phyloP scores from a whole-genome alignment of 228 moss, liverwort and hornwort species.

The Sphagnum fallax region DNA sequence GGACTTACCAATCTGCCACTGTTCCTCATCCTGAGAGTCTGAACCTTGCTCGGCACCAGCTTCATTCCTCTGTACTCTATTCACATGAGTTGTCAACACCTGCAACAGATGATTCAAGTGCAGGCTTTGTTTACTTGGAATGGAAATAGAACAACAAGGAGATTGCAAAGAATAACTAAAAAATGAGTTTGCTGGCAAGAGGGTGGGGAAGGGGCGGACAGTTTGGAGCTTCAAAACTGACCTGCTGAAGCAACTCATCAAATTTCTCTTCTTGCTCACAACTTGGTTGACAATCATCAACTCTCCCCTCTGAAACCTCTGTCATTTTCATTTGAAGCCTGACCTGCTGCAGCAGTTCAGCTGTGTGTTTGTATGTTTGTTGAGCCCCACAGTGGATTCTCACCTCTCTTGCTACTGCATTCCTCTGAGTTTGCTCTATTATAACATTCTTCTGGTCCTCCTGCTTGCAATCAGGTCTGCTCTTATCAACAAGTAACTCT shows the following conservation, averaged over 20 bases:
- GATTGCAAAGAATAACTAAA: too few species aligned
- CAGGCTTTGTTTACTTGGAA: too few species aligned
- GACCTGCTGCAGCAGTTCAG: conserved; percentile 38
- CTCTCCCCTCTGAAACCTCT: conserved; percentile 11
- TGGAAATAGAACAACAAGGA: too few species aligned
- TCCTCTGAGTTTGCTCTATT: conserved; percentile 27
- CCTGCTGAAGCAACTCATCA: conserved; percentile 39
- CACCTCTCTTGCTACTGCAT: too few species aligned
- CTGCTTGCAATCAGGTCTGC: conserved; percentile 28
- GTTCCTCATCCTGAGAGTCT: conserved; percentile 24
- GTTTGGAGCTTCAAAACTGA: not conserved
- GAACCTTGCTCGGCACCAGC: conserved; percentile 4
- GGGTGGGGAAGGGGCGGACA: not conserved
- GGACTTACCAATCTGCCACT: conserved; percentile 22
- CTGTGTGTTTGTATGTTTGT: conserved; percentile 15
- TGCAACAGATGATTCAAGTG: not conserved
- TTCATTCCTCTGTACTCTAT: conserved; percentile 16
- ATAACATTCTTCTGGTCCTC: conserved; percentile 61
- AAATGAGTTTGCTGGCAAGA: too few species aligned
- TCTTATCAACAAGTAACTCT: too few species aligned
- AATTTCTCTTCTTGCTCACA: conserved; percentile 20
- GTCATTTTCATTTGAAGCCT: conserved; percentile 36
- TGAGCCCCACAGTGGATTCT: too few species aligned
- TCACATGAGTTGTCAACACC: conserved; percentile 32
- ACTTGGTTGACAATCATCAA: conserved; percentile 6